Percentiles rank a stretch among this genome's conserved stretches.
Conservation (phyloP, 164 flowering plant genomes). For the Amborella trichopoda region DNA sequence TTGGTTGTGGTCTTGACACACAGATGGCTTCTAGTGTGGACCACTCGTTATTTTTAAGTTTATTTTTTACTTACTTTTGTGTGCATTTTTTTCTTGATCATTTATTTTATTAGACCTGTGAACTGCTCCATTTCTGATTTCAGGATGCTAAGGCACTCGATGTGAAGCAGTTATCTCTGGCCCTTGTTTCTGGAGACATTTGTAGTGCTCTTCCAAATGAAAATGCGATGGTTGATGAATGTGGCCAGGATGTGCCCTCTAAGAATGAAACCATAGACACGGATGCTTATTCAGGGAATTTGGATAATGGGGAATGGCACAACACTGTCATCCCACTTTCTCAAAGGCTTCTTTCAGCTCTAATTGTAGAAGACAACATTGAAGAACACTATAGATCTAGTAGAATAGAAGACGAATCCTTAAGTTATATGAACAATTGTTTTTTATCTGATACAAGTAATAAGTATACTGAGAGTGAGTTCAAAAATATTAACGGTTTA, state of each 20-base stretch:
- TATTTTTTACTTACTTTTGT: neutral
- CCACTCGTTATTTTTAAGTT: too few relatives aligned
- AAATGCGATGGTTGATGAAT: constrained; percentile 22
- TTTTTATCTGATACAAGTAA: constrained; percentile 18
- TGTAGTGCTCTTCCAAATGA: constrained; percentile 20
- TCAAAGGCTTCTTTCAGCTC: constrained; percentile 61
- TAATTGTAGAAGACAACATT: constrained; percentile 48
- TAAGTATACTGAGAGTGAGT: constrained; percentile 23
- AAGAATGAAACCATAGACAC: constrained; percentile 12
- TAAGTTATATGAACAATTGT: constrained; percentile 17
- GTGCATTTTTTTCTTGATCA: constrained; percentile 2
- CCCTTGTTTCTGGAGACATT: constrained; percentile 15
- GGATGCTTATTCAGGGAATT: too few relatives aligned
- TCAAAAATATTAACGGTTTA: constrained; percentile 13
- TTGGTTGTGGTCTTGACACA: too few relatives aligned
- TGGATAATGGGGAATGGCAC: constrained; percentile 20
- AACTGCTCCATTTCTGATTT: neutral
- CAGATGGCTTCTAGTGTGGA: too few relatives aligned
- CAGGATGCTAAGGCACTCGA: constrained; percentile 30
- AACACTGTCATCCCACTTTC: constrained; percentile 35
- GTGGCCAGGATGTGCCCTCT: constrained; percentile 12
- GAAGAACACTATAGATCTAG: constrained; percentile 15
- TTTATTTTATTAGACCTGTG: neutral
- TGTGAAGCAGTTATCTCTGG: constrained; percentile 9
- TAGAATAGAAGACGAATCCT: constrained; percentile 22